Evolutionary conservation across 2,329 filamentous ascomycete species (phyloP), one percentile per base, ranked within the genome.

Genomic region (Calonectria multiphialidica): DNA sequence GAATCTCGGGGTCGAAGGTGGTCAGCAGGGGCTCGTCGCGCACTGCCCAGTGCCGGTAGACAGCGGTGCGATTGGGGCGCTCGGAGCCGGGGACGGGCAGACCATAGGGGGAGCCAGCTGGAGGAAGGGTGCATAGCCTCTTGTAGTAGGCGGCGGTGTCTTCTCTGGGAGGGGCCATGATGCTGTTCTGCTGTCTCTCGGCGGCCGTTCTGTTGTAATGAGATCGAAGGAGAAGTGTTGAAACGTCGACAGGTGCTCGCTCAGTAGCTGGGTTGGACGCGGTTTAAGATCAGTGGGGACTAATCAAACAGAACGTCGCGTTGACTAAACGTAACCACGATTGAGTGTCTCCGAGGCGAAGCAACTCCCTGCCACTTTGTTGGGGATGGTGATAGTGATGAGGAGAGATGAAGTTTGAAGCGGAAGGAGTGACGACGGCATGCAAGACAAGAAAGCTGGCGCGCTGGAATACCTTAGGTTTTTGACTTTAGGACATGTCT

Each of bases 11-110:
- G 81, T 97, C 93, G 75, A 94, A 86, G 7, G 93, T 93, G 79
- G 90, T 88, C 49, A 98, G 85, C 69, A 97, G 87, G 53, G 90
- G 90, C 71, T 90, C 90, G 84, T 98, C 92, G 70, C 89, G 88
- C 80, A 93, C 93, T 75, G 90, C 90, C 91, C 93, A 97, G 84
- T 98, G 93, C 73, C 97, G 91, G 85, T 98, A 98, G 75, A 97
- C 85, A 57, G 91, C 86, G 62, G 90, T 93, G 77, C 95, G 92
- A 72, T 92, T 94, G 61, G 94, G 91, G 72, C 88, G 87, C 83
- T 94, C 91, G 57, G 93, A 93, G 74, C 94, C 94, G 1, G 95
- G 93, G 23, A 99, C 79, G 15, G 95, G 87, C 16, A 98, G 87
- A 55, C 93, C 94, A 82, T 97, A 97, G 1, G 95, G 94, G 61